Evolutionary conservation across 1,284 basidiomycete species (phyloP).

Genomic region (Cerrena zonata): DNA sequence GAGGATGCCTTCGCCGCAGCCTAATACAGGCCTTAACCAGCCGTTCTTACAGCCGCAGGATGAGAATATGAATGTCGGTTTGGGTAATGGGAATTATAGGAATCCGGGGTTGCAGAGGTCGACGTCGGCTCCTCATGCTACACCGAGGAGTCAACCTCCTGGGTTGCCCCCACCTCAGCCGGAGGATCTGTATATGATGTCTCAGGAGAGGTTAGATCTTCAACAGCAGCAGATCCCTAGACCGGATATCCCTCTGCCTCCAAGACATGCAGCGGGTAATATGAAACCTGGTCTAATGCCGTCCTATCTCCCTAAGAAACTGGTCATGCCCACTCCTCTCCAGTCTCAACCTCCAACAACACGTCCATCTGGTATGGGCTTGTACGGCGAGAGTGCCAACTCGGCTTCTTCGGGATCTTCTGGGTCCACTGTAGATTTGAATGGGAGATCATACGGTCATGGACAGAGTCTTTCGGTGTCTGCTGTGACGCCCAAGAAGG

Average conservation of each 20-base stretch:
- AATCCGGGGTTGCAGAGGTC: neutral
- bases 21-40: neutral
- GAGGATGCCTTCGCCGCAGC: neutral
- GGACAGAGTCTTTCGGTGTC: conserved; percentile 2
- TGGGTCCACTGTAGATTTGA: neutral
- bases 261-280: conserved; percentile 16
- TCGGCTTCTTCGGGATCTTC: neutral
- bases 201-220: neutral
- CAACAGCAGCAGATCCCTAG: conserved; percentile 5
- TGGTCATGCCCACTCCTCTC: conserved; percentile 64
- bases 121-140: neutral
- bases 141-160: neutral
- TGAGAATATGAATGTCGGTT: neutral
- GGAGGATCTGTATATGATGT: neutral
- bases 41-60: neutral
- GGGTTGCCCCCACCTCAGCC: neutral
- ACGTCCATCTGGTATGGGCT: conserved; percentile 4
- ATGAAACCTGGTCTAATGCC: conserved; percentile 26
- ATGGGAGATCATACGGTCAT: neutral
- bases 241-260: conserved; percentile 27
- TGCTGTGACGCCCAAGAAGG: conserved; percentile 7
- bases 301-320: conserved; percentile 49
- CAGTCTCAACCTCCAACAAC: conserved; percentile 15
- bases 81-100: no score
- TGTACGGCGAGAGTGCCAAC: conserved; percentile 3